phyloP scores from a whole-genome alignment of 2,329 filamentous ascomycete genomes.

The Lachnellula occidentalis region DNA sequence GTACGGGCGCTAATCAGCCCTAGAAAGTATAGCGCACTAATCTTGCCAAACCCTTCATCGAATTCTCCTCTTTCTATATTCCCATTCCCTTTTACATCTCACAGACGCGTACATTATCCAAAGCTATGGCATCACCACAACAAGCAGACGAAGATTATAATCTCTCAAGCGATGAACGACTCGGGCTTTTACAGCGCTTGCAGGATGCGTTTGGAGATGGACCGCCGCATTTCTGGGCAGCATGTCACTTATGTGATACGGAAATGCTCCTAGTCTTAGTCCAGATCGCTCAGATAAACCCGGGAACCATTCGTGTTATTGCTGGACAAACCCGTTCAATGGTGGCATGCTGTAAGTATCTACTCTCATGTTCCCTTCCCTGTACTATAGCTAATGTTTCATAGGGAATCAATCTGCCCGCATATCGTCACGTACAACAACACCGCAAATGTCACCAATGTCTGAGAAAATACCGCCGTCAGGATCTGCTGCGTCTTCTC shows the following conservation, averaged over 20 bases:
- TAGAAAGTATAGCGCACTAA: too few species aligned
- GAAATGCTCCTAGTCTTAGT: conserved; percentile 10
- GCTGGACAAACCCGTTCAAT: conserved; percentile 8
- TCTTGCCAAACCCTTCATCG: too few species aligned
- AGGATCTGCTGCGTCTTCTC: not conserved
- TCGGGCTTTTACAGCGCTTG: conserved; percentile 8
- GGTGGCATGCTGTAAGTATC: conserved; percentile 13
- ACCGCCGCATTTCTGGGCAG: conserved; percentile 15
- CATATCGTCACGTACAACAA: conserved; percentile 3
- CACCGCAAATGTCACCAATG: not conserved
- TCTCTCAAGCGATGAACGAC: conserved; percentile 11
- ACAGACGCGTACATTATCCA: too few species aligned
- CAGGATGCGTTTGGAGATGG: conserved; percentile 11
- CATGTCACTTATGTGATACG: conserved; percentile 15
- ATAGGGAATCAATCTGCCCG: conserved; percentile 10
- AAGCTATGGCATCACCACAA: not conserved
- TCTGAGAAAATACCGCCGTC: not conserved
- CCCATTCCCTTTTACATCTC: too few species aligned
- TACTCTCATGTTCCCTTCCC: conserved; percentile 2
- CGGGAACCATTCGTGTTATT: conserved; percentile 1
- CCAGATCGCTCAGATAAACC: not conserved
- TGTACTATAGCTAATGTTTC: conserved; percentile 10
- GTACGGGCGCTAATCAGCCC: too few species aligned
- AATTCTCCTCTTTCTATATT: too few species aligned
- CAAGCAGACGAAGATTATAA: conserved; percentile 17